Base-by-base conservation (phyloP, 2,329 filamentous ascomycete species). In the Cladosporium sp. region DNA sequence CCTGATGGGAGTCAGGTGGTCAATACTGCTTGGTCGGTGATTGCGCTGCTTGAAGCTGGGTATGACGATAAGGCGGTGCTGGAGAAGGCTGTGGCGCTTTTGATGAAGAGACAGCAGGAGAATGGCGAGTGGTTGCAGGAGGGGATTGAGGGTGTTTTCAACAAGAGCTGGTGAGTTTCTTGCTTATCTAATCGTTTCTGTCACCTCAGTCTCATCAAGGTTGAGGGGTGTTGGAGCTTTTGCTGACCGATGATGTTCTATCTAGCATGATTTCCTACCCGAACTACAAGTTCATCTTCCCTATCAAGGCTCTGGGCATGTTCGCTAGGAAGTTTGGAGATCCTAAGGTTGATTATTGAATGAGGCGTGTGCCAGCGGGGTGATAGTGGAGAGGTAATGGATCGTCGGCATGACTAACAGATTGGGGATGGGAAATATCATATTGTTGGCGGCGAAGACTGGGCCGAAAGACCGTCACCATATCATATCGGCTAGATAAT, bases 281-380 rank as follows among this genome's bases (percentile, higher is more conserved):
- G 38, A 99, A 99, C 76, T 99, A 99, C 77, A 99, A 97, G 75
- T 93, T 96, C 68, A 88, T 86, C 52, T 99, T 96, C 70, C 85
- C 92, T 1, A 87, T 97, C 66, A 95, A 95, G 73, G 93, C 93
- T 2, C 69, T 99, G 57, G 93, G 93, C 4, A 86, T 96, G 82
- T 99, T 89, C 75, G 83, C 86, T 4, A 79, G 75, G 60, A 81
- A 77, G 56, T 91, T 85, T 58, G 86, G 86, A 0, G 77, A 88
- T 13, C 17, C 37, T 7, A 22, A 48, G 18, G 29, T 48, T 18
- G n/a, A 32, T 7, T 24, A 27, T 27, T 27, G 22, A 27, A n/a
- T n/a, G n/a, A n/a, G n/a, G n/a, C n/a, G n/a, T n/a, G n/a, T n/a
- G n/a, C n/a, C n/a, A n/a, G 12, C 6, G 12, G 32, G 12, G 7